phyloP scores from a whole-genome alignment of 83 land plant genomes.

The Isoetes engelmannii region DNA sequence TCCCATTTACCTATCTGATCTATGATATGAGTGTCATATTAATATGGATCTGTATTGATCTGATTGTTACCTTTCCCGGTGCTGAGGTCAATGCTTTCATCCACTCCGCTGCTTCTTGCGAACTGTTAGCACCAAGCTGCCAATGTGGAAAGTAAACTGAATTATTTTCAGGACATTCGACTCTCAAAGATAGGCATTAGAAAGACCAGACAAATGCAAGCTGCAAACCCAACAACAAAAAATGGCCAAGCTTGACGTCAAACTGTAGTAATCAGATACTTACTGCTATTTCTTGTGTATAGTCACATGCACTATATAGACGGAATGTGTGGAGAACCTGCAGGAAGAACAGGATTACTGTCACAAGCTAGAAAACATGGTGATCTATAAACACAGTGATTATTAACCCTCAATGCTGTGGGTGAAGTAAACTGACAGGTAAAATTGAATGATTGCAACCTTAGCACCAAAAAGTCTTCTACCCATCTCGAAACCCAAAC shows the following conservation, averaged over 20 bases:
- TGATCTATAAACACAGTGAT: no score
- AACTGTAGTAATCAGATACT: neutral
- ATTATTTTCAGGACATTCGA: neutral
- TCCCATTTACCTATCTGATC: no score
- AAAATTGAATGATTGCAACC: no score
- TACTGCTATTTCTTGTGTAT: slow-evolving; percentile 19
- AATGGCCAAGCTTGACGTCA: neutral
- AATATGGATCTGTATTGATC: no score
- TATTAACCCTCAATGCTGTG: no score
- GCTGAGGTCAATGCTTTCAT: slow-evolving; percentile 17
- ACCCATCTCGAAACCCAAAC: no score
- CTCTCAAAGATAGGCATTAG: neutral
- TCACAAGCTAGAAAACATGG: no score
- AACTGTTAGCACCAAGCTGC: slow-evolving; percentile 21
- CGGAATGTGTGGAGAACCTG: slow-evolving; percentile 29
- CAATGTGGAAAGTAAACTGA: neutral
- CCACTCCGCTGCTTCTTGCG: slow-evolving; percentile 26
- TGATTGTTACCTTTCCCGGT: slow-evolving; percentile 12
- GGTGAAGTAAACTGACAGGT: no score
- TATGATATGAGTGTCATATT: no score
- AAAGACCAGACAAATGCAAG: no score
- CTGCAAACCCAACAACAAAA: neutral
- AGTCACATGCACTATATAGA: slow-evolving; percentile 16
- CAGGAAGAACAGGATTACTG: neutral
- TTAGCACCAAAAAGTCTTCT: no score